Base-by-base conservation (phyloP, 352 stramenopile genomes). In the Globisporangium parvum region DNA sequence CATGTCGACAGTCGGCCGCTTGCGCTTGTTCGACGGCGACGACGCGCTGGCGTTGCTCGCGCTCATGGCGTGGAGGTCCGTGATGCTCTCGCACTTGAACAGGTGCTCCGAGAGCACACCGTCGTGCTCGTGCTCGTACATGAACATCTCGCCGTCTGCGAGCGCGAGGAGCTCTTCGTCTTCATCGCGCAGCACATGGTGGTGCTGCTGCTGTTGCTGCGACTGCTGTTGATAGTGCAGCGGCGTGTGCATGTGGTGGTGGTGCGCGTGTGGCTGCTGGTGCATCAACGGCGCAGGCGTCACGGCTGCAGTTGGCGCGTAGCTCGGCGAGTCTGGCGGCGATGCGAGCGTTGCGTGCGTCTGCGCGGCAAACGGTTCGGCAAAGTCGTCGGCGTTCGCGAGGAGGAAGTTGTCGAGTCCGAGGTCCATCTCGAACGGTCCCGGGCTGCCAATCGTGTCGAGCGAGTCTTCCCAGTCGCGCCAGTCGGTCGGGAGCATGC, bases 371-470 rank as follows among this genome's bases (percentile, higher is more conserved):
- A 85, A 72, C 10, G 75, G 71, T 47, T 85, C 76, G 45, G 85
- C 67, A 61, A 87, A 84, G 53, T 85, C 75, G 50, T 90, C 77
- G 15, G 71, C 69, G 15, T 66, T 75, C 17, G 73, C 66, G 42
- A 90, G 51, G 51, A 89, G 46, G 46, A 82, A 87, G 48, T 80
- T 67, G 62, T 90, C 79, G 21, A 88, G 67, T 20, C 78, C 67
- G 21, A 90, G 53, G 24, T 91, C 80, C 40, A 78, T 62, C 49
- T 88, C 80, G 46, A 84, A 67, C 44, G 57, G 55, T 2, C 59
- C 40, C 17, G 58, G 55, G 31, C 54, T 47, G 17, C 42, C 54
- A 41, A 75, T 63, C 20, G 28, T 64, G 63, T 71, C 68, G 48
- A 76, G 70, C 33, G 61, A 58, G 58, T 75, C 67, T n/a, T 76